Conservation (phyloP, 495 filamentous ascomycete genomes). For the Aspergillus homomorphus region DNA sequence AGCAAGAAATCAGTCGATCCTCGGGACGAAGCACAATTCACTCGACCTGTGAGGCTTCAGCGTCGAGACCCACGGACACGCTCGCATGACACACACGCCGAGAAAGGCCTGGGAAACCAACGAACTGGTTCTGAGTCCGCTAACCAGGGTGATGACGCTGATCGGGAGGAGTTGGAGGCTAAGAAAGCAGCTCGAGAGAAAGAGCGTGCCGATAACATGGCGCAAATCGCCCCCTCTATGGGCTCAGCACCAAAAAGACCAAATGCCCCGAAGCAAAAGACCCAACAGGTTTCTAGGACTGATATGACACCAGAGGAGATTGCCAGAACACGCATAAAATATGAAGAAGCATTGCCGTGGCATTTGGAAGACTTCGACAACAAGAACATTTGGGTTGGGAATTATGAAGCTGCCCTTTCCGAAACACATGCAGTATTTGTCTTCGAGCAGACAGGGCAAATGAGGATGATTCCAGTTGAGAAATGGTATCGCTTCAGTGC, state of each 20-base stretch:
- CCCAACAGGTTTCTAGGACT: constrained; percentile 66
- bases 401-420: constrained; percentile 80
- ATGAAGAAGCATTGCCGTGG: constrained; percentile 95
- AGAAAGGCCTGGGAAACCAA: constrained; percentile 42
- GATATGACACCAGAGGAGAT: constrained; percentile 81
- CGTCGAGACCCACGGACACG: constrained; percentile 81
- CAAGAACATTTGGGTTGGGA: constrained; percentile 88
- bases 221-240: constrained; percentile 78
- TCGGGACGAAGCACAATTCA: constrained; percentile 74
- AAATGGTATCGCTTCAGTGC: constrained; percentile 92
- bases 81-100: constrained; percentile 40
- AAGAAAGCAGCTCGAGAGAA: constrained; percentile 74
- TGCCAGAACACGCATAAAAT: constrained; percentile 74
- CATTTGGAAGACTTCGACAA: constrained; percentile 94
- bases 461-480: constrained; percentile 86
- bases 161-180: constrained; percentile 68
- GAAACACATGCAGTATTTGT: constrained; percentile 73
- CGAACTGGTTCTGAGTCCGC: constrained; percentile 33
- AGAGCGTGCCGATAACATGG: constrained; percentile 75
- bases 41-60: constrained; percentile 81
- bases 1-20: constrained; percentile 66
- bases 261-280: constrained; percentile 59
- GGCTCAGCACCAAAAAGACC: constrained; percentile 59
- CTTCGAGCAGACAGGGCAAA: constrained; percentile 55
- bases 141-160: constrained; percentile 54